Percentiles rank a stretch among this genome's conserved stretches.
These are phyloP conservation scores for Priceomyces melissophilus DNA, from an alignment of 805 yeast species.

Conservation along the genomic window DNA sequence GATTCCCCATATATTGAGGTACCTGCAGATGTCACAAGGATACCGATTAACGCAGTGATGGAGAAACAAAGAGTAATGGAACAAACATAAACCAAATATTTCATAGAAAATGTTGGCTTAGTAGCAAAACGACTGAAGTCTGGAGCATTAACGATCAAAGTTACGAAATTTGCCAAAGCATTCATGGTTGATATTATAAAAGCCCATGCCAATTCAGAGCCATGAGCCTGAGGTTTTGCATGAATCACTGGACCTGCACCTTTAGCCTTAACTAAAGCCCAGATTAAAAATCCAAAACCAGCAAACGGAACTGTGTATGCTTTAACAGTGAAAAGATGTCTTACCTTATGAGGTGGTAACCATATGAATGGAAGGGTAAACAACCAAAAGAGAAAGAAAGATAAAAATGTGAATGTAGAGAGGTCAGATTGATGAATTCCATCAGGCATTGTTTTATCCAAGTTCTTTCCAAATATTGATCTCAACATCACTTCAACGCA, in stretches of 20 bases:
- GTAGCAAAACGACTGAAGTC: conserved; percentile 84
- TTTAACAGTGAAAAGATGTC: conserved; percentile 81
- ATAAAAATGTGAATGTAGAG: conserved; percentile 68
- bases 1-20: conserved; percentile 61
- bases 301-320: conserved; percentile 78
- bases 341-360: conserved; percentile 76
- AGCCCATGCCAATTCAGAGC: conserved; percentile 75
- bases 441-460: conserved; percentile 61
- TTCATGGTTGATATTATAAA: conserved; percentile 77
- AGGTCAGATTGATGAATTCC: conserved; percentile 54
- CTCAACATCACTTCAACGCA: conserved; percentile 70
- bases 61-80: conserved; percentile 78
- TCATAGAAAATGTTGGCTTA: conserved; percentile 35
- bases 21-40: conserved; percentile 79
- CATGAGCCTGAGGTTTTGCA: conserved; percentile 46
- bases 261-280: conserved; percentile 78
- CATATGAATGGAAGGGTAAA: conserved; percentile 75
- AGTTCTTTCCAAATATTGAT: conserved; percentile 67
- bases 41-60: conserved; percentile 79
- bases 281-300: conserved; percentile 75
- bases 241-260: conserved; percentile 75
- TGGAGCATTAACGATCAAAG: conserved; percentile 84
- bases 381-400: conserved; percentile 81
- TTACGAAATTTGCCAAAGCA: conserved; percentile 80
- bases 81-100: conserved; percentile 44